These are phyloP conservation scores for Clarireedia paspali DNA, from an alignment of 2,329 filamentous ascomycete genomes.

Conservation along the genomic window DNA sequence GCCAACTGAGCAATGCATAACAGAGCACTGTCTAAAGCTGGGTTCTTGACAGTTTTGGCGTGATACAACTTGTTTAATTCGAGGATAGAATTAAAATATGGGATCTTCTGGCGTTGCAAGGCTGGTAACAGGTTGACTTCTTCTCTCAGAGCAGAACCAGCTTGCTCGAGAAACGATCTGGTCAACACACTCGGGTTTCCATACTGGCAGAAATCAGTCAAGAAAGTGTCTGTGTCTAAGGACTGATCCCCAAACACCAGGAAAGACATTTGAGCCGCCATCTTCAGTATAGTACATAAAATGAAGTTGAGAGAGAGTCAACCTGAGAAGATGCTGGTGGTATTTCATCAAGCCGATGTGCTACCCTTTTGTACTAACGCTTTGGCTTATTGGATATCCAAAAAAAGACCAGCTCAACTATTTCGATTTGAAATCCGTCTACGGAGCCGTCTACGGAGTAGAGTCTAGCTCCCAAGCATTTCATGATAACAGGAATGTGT, in stretches of 20 bases:
- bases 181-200: slow-evolving; percentile 44
- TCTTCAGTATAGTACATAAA: slow-evolving; percentile 10
- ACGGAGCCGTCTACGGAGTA: slow-evolving; percentile 11
- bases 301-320: slow-evolving; percentile 1
- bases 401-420: slow-evolving; percentile 2
- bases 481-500: slow-evolving; percentile 4
- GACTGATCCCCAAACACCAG: slow-evolving; percentile 68
- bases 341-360: slow-evolving; percentile 7
- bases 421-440: slow-evolving; percentile 8
- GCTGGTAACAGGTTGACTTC: slow-evolving; percentile 51
- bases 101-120: slow-evolving; percentile 49
- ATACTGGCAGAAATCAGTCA: slow-evolving; percentile 45
- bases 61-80: slow-evolving; percentile 60
- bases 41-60: slow-evolving; percentile 46
- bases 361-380: neutral
- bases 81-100: slow-evolving; percentile 53
- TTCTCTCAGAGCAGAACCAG: slow-evolving; percentile 48
- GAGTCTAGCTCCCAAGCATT: slow-evolving; percentile 2
- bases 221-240: slow-evolving; percentile 55
- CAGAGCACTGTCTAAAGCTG: slow-evolving; percentile 57
- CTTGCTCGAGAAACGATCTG: slow-evolving; percentile 53
- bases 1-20: slow-evolving; percentile 58
- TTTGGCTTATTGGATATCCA: neutral
- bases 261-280: slow-evolving; percentile 37
- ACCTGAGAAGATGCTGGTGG: neutral